Evolutionary conservation across 768 basidiomycete genomes (phyloP).

Genomic region (Suillus plorans): DNA sequence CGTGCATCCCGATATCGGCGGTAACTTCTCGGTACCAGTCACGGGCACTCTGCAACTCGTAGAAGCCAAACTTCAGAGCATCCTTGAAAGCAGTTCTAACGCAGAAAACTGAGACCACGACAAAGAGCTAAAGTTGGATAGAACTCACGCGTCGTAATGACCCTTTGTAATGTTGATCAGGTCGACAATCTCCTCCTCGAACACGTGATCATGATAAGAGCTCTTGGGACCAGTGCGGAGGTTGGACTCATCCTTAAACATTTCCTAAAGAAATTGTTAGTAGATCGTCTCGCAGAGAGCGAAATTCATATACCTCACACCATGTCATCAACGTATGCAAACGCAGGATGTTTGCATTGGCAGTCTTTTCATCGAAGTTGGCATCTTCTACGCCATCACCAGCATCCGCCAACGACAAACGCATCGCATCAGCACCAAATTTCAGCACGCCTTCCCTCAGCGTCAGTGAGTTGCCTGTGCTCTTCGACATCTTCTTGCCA

Average conservation of each 20-base stretch:
- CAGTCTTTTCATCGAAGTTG: slow-evolving; percentile 98
- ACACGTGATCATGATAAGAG: slow-evolving; percentile 83
- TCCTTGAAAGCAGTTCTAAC: slow-evolving; percentile 92
- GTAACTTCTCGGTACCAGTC: slow-evolving; percentile 98
- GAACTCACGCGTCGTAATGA: slow-evolving; percentile 76
- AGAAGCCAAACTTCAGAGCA: slow-evolving; percentile 92
- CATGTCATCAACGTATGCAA: slow-evolving; percentile 88
- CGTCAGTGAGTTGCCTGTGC: slow-evolving; percentile 93
- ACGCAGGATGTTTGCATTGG: slow-evolving; percentile 94
- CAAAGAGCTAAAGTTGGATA: background rate
- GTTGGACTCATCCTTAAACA: slow-evolving; percentile 66
- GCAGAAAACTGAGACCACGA: background rate
- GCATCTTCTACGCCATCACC: slow-evolving; percentile 98
- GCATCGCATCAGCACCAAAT: slow-evolving; percentile 95
- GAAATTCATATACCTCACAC: slow-evolving; percentile 70
- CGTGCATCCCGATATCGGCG: slow-evolving; percentile 87
- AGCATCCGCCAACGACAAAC: slow-evolving; percentile 91
- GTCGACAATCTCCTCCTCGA: slow-evolving; percentile 88
- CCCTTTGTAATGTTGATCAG: slow-evolving; percentile 79
- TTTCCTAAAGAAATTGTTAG: slow-evolving; percentile 55
- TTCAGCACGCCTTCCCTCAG: slow-evolving; percentile 85
- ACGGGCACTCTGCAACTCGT: slow-evolving; percentile 87
- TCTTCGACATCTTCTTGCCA: slow-evolving; percentile 99
- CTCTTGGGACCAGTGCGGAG: slow-evolving; percentile 73
- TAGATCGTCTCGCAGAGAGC: background rate